Evolutionary conservation across 1,284 basidiomycete genomes (phyloP), one percentile per base, ranked within the genome.

Genomic region (Rhizoctonia solani): DNA sequence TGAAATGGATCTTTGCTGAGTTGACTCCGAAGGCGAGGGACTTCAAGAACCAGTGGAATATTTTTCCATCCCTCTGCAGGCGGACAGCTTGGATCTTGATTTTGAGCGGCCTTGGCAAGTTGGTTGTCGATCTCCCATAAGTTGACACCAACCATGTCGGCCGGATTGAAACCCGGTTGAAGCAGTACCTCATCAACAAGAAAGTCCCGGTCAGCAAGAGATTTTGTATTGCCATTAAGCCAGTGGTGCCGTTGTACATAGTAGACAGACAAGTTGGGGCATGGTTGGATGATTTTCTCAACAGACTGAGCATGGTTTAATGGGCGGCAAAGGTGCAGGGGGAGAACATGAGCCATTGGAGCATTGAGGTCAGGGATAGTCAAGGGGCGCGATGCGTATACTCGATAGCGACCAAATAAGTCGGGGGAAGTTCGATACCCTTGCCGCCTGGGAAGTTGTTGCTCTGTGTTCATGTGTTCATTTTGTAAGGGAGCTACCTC

Each of bases 231-330:
- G 21, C 59, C 59, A 1, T 37, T 25, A 19, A 41, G 52, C 49
- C 61, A 65, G 25, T 52, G 50, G 49, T 50, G 53, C 25, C 30
- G 25, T 16, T 52, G 34, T 5, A 65, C 19, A 4, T 32, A 42
- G 23, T 53, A 65, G 2, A 50, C 47, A 13, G 61, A 53, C 1
- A 65, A 6, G 25, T 65, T 52, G 3, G 61, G 61, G 25, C 61
- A 65, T 4, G 61, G 61, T 23, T 6, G 11, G 19, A 65, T 42
- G 8, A 52, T 23, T 1, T 39, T 8, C 16, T 29, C n/a, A n/a
- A n/a, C n/a, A 4, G 19, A 21, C 44, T 5, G 19, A 9, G 19
- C 9, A 21, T 39, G 16, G 16, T 8, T 16, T 21, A 19, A 29
- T 25, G 13, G 16, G 9, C 19, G 3, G 23, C n/a, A n/a, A n/a